Conservation (phyloP, 2,329 filamentous ascomycete genomes). For the Monilinia fructigena region DNA sequence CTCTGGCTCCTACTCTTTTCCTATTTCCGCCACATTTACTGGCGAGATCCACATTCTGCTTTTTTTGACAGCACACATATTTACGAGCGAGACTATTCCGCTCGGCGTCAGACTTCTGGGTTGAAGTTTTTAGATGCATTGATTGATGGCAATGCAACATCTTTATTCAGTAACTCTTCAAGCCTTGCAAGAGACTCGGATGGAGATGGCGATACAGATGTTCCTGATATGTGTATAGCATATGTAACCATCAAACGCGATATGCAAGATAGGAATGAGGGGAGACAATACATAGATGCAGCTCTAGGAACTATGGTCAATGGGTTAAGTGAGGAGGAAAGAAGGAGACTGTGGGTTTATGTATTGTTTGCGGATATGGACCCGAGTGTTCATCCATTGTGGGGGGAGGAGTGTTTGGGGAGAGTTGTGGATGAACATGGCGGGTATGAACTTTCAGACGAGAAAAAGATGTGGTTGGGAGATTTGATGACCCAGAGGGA, state of each 20-base stretch:
- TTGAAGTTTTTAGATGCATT: constrained; percentile 22
- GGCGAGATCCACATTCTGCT: constrained; percentile 30
- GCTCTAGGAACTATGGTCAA: constrained; percentile 31
- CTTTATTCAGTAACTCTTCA: constrained; percentile 1
- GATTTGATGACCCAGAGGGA: constrained; percentile 7
- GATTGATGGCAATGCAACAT: neutral
- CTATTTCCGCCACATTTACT: constrained; percentile 25
- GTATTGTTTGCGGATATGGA: constrained; percentile 10
- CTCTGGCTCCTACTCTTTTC: constrained; percentile 22
- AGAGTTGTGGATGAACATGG: constrained; percentile 14
- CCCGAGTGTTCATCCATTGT: constrained; percentile 16
- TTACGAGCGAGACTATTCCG: constrained; percentile 29
- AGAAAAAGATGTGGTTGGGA: neutral
- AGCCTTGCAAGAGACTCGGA: constrained; percentile 8
- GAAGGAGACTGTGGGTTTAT: constrained; percentile 21
- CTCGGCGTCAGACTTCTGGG: constrained; percentile 24
- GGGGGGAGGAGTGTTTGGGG: neutral
- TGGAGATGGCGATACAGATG: neutral
- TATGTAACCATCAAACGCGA: constrained; percentile 26
- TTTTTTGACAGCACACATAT: constrained; percentile 29
- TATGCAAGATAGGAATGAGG: constrained; percentile 23
- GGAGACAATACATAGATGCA: constrained; percentile 28
- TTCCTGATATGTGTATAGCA: constrained; percentile 26
- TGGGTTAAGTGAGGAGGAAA: constrained; percentile 31
- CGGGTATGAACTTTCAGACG: constrained; percentile 4